Conservation (phyloP, 129 eudicot species). For the Glebionis coronaria region DNA sequence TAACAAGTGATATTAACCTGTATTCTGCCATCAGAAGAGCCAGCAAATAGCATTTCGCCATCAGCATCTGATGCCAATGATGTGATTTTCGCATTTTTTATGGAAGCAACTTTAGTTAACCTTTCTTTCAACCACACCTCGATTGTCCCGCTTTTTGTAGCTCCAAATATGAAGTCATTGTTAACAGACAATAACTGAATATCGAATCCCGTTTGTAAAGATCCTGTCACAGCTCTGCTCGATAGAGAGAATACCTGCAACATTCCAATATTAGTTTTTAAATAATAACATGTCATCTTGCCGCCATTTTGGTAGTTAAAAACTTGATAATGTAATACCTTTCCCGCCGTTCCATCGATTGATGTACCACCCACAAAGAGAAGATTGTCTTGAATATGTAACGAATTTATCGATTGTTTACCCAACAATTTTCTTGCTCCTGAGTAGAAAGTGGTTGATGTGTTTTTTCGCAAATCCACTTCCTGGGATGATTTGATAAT, state of each 20-base stretch:
- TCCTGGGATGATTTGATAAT: slow-evolving; percentile 43
- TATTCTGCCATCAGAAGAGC: slow-evolving; percentile 66
- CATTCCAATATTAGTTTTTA: not conserved
- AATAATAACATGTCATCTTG: not conserved
- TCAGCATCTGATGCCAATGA: slow-evolving; percentile 55
- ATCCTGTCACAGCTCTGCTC: slow-evolving; percentile 54
- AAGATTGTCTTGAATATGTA: slow-evolving; percentile 47
- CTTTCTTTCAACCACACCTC: slow-evolving; percentile 86
- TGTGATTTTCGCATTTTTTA: slow-evolving; percentile 54
- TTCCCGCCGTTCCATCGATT: slow-evolving; percentile 71
- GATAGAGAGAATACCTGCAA: slow-evolving; percentile 65
- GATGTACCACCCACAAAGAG: slow-evolving; percentile 64
- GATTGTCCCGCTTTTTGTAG: slow-evolving; percentile 60
- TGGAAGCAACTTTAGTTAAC: slow-evolving; percentile 55
- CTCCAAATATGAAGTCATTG: slow-evolving; percentile 68
- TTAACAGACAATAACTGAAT: slow-evolving; percentile 52
- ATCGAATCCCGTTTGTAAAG: slow-evolving; percentile 53
- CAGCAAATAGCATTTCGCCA: slow-evolving; percentile 75
- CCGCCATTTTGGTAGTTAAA: not conserved
- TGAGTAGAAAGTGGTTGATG: slow-evolving; percentile 53
- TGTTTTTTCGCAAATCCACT: slow-evolving; percentile 50
- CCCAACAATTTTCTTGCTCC: slow-evolving; percentile 72
- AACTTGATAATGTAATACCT: slow-evolving; percentile 40
- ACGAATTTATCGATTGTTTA: slow-evolving; percentile 60
- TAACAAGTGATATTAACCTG: slow-evolving; percentile 42